Base-by-base conservation (phyloP, 148 eudicot genomes). In the Vaccinium vitisidaea region DNA sequence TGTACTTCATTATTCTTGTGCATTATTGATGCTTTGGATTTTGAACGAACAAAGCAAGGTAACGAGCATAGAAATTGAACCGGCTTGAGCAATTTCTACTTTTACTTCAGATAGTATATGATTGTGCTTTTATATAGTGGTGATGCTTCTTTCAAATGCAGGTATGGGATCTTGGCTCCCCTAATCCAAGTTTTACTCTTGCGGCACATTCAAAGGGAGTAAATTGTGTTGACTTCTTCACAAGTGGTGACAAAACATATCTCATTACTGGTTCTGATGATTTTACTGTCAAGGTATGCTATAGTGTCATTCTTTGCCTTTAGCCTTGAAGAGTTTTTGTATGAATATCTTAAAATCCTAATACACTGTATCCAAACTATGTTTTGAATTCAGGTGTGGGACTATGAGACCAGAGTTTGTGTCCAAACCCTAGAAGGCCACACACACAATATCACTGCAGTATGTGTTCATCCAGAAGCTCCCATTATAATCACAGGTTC, bases 351-450 rank as follows among this genome's bases (percentile, higher is more conserved):
- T 63, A 49, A 16, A 58, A n/a, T 21, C 36, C 63, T 6, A 4
- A 27, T 1, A 25, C 56, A 71, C 8, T 12, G 13, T 11, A 11
- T 67, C 15, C 23, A 10, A 10, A 6, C 32, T 27, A 25, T 59
- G 58, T 14, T 49, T 13, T 77, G 65, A 79, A 81, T 58, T 73
- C 84, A 95, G 98, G 93, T 95, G 48, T 95, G 98, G 98, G 95
- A 94, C 71, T 92, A 86, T 87, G 92, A 92, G 87, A 87, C 95
- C 53, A 84, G 89, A 89, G 90, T 89, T 84, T 94, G 98, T 79
- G 92, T 94, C 77, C 92, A 93, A 90, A 92, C 93, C 18, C 88
- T 95, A 70, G 96, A 94, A 80, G 98, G 98, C 80, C 98, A 95
- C 82, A 90, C 93, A 25, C 90, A 92, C 88, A 94, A 95, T 90